Evolutionary conservation across 345 rosid genomes (phyloP).

Genomic region (Mallotus nudiflorus): DNA sequence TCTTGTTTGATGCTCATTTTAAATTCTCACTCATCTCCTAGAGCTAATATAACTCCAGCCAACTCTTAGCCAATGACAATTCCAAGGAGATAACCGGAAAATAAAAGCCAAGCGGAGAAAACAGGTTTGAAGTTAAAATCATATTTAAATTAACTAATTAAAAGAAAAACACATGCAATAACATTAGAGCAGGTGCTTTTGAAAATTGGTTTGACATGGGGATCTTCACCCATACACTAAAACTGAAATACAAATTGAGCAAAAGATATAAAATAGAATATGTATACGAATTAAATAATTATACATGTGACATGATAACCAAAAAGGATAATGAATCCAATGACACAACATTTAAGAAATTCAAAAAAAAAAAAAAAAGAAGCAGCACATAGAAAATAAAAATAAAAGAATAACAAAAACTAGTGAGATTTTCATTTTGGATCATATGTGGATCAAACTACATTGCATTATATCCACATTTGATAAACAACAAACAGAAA

Average conservation of each 20-base stretch:
- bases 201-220: not conserved
- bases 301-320: not conserved
- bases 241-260: too few species aligned
- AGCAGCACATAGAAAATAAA: too few species aligned
- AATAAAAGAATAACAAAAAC: not conserved
- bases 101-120: not conserved
- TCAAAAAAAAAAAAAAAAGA: not conserved
- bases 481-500: not conserved
- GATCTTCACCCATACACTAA: not conserved
- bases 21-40: slow-evolving; percentile 19
- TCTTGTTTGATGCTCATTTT: slow-evolving; percentile 11
- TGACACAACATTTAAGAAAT: not conserved
- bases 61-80: not conserved
- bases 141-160: not conserved
- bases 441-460: slow-evolving; percentile 49
- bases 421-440: slow-evolving; percentile 3
- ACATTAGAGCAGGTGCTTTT: not conserved
- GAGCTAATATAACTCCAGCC: not conserved
- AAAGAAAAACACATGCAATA: not conserved
- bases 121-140: not conserved
- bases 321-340: not conserved
- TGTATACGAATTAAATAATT: not conserved
- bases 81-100: not conserved
- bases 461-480: slow-evolving; percentile 45
- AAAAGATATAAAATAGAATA: not conserved